Percentiles rank a stretch among this genome's conserved stretches.
Conservation (phyloP, 2,329 filamentous ascomycete species). For the Fusarium sp. region DNA sequence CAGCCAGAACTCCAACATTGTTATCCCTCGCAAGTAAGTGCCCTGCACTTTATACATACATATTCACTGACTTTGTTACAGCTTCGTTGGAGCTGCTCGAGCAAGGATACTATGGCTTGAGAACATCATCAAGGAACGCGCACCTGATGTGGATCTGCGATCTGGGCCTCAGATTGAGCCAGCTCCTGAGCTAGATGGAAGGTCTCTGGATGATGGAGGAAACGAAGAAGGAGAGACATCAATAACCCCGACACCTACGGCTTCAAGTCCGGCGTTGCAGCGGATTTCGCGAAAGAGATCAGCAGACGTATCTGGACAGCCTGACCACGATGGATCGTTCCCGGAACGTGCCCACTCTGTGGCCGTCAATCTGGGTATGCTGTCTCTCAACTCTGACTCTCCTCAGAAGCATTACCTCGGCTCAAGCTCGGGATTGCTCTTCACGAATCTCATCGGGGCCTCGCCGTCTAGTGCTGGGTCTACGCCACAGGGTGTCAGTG, state of each 20-base stretch:
- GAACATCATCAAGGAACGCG: constrained; percentile 22
- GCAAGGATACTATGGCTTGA: constrained; percentile 36
- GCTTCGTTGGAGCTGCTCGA: constrained; percentile 22
- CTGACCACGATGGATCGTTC: constrained; percentile 33
- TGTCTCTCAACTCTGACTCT: constrained; percentile 57
- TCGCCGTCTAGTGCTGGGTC: constrained; percentile 29
- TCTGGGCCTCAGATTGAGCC: constrained; percentile 19
- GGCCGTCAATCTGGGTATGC: constrained; percentile 54
- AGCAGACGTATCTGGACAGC: constrained; percentile 33
- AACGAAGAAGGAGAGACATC: neutral
- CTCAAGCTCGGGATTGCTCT: constrained; percentile 56
- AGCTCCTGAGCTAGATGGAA: neutral
- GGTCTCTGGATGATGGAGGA: constrained; percentile 24
- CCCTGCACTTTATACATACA: neutral
- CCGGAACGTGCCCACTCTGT: constrained; percentile 46
- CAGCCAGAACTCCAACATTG: constrained; percentile 52
- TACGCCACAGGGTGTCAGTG: constrained; percentile 12
- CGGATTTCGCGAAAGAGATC: constrained; percentile 25
- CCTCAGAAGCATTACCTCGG: constrained; percentile 57
- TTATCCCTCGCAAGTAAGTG: constrained; percentile 54
- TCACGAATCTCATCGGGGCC: constrained; percentile 49
- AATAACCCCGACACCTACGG: neutral
- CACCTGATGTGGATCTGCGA: constrained; percentile 24
- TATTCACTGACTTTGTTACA: neutral
- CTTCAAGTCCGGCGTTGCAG: constrained; percentile 33